These are phyloP conservation scores for Spatholobus suberectus DNA, from an alignment of 306 rosid genomes.

Conservation along the genomic window DNA sequence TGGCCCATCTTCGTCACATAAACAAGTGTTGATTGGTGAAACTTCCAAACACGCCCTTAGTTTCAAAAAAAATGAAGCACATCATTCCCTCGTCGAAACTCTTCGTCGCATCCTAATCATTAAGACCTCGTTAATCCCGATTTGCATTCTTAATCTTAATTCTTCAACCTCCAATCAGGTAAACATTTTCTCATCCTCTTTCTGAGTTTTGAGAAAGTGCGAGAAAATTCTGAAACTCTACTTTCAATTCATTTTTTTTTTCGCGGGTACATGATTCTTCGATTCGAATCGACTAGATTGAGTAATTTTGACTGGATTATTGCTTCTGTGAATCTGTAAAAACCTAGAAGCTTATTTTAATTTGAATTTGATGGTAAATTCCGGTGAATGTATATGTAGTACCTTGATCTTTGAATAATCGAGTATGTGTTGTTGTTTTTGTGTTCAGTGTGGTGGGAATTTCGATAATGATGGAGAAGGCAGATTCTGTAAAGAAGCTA, in stretches of 20 bases:
- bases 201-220: neutral
- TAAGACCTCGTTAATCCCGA: neutral
- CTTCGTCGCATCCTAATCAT: neutral
- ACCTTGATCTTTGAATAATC: neutral
- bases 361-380: neutral
- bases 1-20: neutral
- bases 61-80: neutral
- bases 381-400: neutral
- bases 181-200: neutral
- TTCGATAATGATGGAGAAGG: slow-evolving; percentile 66
- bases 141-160: neutral
- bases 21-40: neutral
- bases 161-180: slow-evolving; percentile 33
- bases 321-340: neutral
- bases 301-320: neutral
- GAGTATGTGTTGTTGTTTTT: neutral
- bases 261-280: slow-evolving; percentile 29
- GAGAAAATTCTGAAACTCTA: neutral
- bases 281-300: neutral
- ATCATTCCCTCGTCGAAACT: neutral
- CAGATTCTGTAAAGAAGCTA: slow-evolving; percentile 68
- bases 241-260: neutral
- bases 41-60: slow-evolving; percentile 33
- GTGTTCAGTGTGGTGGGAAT: slow-evolving; percentile 37
- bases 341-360: neutral